Base-by-base conservation (phyloP, 2,329 filamentous ascomycete species). In the Zelopaecilomyces penicillatus region DNA sequence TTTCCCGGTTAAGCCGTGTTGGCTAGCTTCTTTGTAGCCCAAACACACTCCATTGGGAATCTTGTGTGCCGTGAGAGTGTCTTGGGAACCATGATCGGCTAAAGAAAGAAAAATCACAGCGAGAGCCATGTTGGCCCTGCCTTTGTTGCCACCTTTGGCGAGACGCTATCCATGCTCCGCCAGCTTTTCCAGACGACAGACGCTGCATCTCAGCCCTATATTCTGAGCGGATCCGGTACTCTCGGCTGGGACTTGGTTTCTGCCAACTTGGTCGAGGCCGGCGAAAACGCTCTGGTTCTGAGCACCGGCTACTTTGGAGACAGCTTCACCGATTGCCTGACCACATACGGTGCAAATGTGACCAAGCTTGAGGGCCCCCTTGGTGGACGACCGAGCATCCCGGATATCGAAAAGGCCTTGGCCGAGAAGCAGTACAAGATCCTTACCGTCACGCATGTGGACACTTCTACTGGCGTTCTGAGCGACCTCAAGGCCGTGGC, bases 221-320 rank as follows among this genome's bases (percentile, higher is more conserved):
- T 97, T 63, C 80, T 98, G 64, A 89, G 88, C 54, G 93, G 93
- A 51, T 96, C 90, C 43, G 93, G 93, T 46, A 98, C 93, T 19
- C 76, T 98, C 6, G 93, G 93, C 49, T 98, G 93, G 93, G 93
- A 98, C 63, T 71, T 97, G 47, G 89, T 97, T 38, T 85, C 89
- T n/a, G 84, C 89, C 56, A 98, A 97, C 71, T 71, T 98, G 51
- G 76, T 87, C 49, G 91, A 98, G 71, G 77, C 82, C 41, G 90
- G 87, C 48, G 93, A 98, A 61, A 80, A 95, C 47, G 93, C 86
- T 27, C 77, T 98, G 35, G 90, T 98, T 44, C 79, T 98, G 12
- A 90, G 95, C 72, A 94, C 88, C 36, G 93, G 93, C 53, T 98
- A 98, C 77, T 98, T 98, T 62, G 90, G 86, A 54, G 90, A 97